A percentile compares a stretch with the other conserved stretches of the same genome.
phyloP scores from a whole-genome alignment of 169 alveolate genomes.

The Theileria orientalis region DNA sequence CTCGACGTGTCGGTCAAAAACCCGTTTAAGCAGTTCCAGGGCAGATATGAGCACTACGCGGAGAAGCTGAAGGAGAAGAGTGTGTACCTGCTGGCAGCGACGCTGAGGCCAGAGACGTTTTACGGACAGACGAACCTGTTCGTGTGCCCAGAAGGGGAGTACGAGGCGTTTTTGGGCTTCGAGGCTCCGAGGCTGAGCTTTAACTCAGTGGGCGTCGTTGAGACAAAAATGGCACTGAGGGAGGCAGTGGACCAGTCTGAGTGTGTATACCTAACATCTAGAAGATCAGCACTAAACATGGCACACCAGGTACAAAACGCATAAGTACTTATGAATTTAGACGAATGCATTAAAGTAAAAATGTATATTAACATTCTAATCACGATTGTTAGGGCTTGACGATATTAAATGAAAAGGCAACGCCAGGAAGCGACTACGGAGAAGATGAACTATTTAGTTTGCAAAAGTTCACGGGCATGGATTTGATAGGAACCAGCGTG shows the following conservation, averaged over 20 bases:
- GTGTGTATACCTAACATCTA: constrained; percentile 68
- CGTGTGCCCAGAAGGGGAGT: constrained; percentile 95
- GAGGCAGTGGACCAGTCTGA: constrained; percentile 62
- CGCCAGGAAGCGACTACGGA: not conserved
- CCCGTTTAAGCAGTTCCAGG: constrained; percentile 8
- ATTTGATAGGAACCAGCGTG: constrained; percentile 91
- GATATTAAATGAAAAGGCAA: constrained; percentile 14
- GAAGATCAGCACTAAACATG: constrained; percentile 84
- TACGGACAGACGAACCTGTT: constrained; percentile 98
- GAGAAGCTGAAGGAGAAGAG: constrained; percentile 56
- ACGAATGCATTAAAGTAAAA: not conserved
- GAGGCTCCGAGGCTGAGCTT: constrained; percentile 57
- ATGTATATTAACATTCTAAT: not conserved
- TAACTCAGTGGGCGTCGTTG: constrained; percentile 72
- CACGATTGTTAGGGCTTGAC: constrained; percentile 42
- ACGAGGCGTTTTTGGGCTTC: constrained; percentile 75
- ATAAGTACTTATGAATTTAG: not conserved
- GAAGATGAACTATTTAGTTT: constrained; percentile 51
- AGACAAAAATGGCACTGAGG: constrained; percentile 49
- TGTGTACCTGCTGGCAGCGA: constrained; percentile 94
- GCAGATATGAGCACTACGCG: constrained; percentile 23
- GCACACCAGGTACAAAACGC: constrained; percentile 86
- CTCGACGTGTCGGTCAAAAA: not conserved
- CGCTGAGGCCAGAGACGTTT: constrained; percentile 99
- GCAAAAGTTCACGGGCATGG: constrained; percentile 80